Conservation (phyloP, 164 flowering plant genomes). For the Buxus sempervirens region DNA sequence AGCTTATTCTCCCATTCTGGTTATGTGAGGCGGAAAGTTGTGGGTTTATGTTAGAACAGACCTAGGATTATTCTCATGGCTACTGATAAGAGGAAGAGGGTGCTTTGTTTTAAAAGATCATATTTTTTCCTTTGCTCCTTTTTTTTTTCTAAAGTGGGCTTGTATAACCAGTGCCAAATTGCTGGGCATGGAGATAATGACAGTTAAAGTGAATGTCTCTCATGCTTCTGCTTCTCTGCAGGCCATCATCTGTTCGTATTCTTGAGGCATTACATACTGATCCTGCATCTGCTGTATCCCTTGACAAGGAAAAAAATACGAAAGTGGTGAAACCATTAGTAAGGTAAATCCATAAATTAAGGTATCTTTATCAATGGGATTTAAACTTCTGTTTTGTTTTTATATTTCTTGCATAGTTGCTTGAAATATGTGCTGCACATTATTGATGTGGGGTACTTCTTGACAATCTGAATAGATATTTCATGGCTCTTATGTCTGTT, state of each 20-base stretch:
- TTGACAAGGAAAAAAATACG: constrained; percentile 65
- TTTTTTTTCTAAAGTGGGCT: constrained; percentile 9
- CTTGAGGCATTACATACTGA: constrained; percentile 96
- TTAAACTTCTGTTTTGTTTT: neutral
- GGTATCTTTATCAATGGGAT: constrained; percentile 3
- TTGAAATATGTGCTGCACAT: neutral
- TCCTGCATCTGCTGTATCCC: constrained; percentile 92
- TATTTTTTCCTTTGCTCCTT: constrained; percentile 22
- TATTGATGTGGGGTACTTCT: neutral
- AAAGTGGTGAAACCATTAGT: constrained; percentile 54
- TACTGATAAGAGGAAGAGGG: constrained; percentile 37
- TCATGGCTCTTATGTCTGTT: neutral
- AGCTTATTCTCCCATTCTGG: constrained; percentile 54
- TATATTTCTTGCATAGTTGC: neutral
- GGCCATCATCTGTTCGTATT: constrained; percentile 76
- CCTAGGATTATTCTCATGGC: constrained; percentile 37
- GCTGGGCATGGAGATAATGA: constrained; percentile 13
- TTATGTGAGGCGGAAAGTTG: constrained; percentile 49
- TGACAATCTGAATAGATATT: neutral
- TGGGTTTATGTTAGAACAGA: constrained; percentile 47
- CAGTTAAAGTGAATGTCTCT: constrained; percentile 22
- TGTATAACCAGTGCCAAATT: constrained; percentile 6
- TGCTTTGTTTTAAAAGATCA: constrained; percentile 46
- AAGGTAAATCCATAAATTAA: constrained; percentile 38
- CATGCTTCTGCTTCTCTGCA: constrained; percentile 58